Conservation (phyloP, 441 rosid genomes). For the Pelargonium citronellum region DNA sequence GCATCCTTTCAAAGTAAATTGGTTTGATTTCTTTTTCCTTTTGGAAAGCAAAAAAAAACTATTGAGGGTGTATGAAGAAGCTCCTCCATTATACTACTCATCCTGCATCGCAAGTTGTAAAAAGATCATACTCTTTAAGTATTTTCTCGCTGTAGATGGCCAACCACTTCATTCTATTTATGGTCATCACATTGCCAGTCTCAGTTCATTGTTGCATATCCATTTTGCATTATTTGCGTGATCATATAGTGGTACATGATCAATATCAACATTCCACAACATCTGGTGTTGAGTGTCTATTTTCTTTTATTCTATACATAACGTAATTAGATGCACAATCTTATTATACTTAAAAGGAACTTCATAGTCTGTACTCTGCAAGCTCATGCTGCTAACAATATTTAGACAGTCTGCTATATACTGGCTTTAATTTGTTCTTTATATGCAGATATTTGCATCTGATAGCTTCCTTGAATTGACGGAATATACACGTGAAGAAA, state of each 20-base stretch:
- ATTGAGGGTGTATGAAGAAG: neutral
- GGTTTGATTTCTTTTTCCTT: neutral
- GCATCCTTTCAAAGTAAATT: neutral
- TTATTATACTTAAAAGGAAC: neutral
- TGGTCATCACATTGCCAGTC: too few species aligned
- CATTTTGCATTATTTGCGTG: too few species aligned
- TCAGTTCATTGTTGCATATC: too few species aligned
- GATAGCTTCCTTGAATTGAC: conserved; percentile 98
- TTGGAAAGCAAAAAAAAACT: neutral
- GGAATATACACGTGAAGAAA: conserved; percentile 97
- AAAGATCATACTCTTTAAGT: neutral
- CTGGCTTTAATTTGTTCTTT: conserved; percentile 3
- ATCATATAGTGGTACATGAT: too few species aligned
- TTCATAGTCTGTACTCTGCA: neutral
- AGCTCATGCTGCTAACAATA: neutral
- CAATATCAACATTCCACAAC: too few species aligned
- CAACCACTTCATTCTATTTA: too few species aligned
- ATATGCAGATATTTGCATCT: conserved; percentile 82
- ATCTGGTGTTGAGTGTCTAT: too few species aligned
- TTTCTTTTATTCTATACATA: too few species aligned
- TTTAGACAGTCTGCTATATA: neutral
- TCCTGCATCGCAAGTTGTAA: neutral
- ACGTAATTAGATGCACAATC: neutral
- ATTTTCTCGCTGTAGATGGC: neutral
- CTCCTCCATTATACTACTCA: neutral